Conservation (phyloP, 106 monocot genomes). For the Posidonia australis region DNA sequence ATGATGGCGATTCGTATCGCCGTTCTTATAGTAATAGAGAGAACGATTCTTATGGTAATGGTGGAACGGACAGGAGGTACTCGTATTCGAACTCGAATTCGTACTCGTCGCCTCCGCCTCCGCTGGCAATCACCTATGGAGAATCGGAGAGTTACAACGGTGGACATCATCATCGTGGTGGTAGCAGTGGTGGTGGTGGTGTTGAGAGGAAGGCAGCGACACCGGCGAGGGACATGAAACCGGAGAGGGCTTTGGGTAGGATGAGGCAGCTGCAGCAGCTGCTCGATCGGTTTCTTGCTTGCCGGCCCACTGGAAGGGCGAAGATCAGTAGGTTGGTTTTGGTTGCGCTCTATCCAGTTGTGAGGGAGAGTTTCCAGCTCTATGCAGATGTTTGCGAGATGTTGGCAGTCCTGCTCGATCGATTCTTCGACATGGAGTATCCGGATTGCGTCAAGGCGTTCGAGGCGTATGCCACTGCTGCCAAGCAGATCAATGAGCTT, state of each 20-base stretch:
- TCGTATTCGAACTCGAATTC: too few relatives aligned
- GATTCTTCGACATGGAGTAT: slow-evolving; percentile 82
- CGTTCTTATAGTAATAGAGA: neutral
- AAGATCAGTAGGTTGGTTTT: slow-evolving; percentile 51
- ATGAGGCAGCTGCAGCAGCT: slow-evolving; percentile 59
- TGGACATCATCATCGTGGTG: neutral
- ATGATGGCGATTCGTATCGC: neutral
- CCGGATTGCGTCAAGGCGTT: slow-evolving; percentile 64
- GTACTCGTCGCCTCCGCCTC: slow-evolving; percentile 1
- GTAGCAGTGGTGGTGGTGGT: neutral
- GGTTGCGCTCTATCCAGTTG: slow-evolving; percentile 42
- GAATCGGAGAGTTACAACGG: neutral
- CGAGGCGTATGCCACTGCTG: slow-evolving; percentile 59
- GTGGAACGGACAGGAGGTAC: neutral
- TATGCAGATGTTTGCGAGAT: slow-evolving; percentile 71
- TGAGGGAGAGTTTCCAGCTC: slow-evolving; percentile 74
- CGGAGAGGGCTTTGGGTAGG: slow-evolving; percentile 36
- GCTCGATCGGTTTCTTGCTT: slow-evolving; percentile 53
- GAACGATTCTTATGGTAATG: neutral
- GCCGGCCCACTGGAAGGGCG: slow-evolving; percentile 46
- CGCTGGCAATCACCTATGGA: too few relatives aligned
- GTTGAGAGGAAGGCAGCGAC: slow-evolving; percentile 36
- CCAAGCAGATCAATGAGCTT: slow-evolving; percentile 90
- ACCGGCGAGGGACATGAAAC: slow-evolving; percentile 42
- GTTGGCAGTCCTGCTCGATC: slow-evolving; percentile 56